Evolutionary conservation across 371 early-diverging fungal species (phyloP), one percentile per base, ranked within the genome.

Genomic region (Funneliformis caledonium): DNA sequence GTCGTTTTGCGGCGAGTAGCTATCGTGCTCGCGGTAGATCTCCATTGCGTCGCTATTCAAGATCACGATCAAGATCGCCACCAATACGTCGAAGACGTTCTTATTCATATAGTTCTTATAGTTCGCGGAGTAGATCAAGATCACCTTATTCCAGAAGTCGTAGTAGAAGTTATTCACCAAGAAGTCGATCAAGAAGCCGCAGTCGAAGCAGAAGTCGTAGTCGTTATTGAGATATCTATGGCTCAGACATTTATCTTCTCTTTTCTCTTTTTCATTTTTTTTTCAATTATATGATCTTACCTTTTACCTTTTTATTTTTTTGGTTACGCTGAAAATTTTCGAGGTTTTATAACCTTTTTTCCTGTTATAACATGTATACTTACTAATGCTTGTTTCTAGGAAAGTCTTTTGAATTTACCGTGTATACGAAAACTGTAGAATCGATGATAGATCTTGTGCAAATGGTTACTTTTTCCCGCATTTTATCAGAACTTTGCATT

Each of bases 61-160:
- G 68, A 48, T 78, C 78, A 6, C 19, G 78, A 78, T 78, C 78
- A 67, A 64, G 78, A 78, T 45, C 76, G 19, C 37, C 64, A 64
- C 78, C 78, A 26, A 26, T 76, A 43, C 78, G 68, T 50, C 62
- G 68, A 8, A 59, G 78, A 22, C 42, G 68, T 37, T 78, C 78
- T n/a, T 78, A 78, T 78, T 78, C 78, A 59, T 78, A 64, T 16
- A 78, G 78, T 67, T 78, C 78, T 0, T 78, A 78, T 52, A 78
- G 78, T 50, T 78, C 78, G 12, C 65, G 68, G 22, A 67, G 68
- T 50, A 76, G 77, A 76, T 67, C 68, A 26, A 65, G 68, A 78
- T 60, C 78, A n/a, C 68, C 65, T 19, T 78, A 65, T 50, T 78
- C 78, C 16, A 78, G 78, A 67, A 78, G 78, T 78, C 64, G 68